Conservation (phyloP, 371 early-diverging fungal species). For the Dichotomocladium elegans region DNA sequence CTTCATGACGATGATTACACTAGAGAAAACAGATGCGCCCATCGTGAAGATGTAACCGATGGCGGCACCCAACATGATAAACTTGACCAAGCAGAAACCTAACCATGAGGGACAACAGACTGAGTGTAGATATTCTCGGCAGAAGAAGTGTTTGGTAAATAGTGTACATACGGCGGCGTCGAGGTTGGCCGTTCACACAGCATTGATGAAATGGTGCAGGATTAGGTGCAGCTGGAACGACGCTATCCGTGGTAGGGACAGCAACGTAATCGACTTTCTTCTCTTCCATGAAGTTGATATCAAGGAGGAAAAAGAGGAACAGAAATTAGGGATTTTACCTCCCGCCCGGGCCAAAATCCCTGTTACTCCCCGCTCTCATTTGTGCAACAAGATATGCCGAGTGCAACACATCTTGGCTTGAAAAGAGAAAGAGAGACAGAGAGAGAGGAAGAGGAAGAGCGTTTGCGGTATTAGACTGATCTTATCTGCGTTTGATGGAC, state of each 20-base stretch:
- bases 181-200: neutral
- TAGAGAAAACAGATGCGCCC: neutral
- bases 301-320: slow-evolving; percentile 2
- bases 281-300: slow-evolving; percentile 8
- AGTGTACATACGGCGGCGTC: neutral
- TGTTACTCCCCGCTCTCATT: too few relatives aligned
- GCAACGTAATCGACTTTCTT: slow-evolving; percentile 12
- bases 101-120: neutral
- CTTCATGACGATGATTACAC: neutral
- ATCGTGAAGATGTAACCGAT: neutral
- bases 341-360: too few relatives aligned
- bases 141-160: neutral
- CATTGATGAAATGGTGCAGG: neutral
- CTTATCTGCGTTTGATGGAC: too few relatives aligned
- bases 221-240: slow-evolving; percentile 1
- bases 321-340: neutral
- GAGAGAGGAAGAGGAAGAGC: too few relatives aligned
- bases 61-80: neutral
- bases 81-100: neutral
- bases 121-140: neutral
- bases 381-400: too few relatives aligned
- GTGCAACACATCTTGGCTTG: too few relatives aligned
- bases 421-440: too few relatives aligned
- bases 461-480: too few relatives aligned
- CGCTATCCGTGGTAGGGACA: slow-evolving; percentile 5